These are phyloP conservation scores for Ceratocystis alfenasii DNA, from an alignment of 2,329 filamentous ascomycete species.

Conservation along the genomic window DNA sequence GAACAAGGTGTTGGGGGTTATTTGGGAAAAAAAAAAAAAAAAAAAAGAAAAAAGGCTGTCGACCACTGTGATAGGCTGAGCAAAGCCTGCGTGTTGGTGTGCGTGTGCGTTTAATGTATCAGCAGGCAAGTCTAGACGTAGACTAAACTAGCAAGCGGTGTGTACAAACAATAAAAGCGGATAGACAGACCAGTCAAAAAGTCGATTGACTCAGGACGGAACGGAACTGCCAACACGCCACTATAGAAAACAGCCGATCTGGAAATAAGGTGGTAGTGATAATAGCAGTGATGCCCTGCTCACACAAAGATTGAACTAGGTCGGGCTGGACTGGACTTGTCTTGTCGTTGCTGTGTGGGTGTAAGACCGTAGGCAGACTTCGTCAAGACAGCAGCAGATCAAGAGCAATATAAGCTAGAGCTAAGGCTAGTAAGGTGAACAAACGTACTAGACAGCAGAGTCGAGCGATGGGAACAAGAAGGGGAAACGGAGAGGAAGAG, in stretches of 20 bases:
- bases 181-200: not conserved
- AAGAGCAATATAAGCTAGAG: constrained; percentile 3
- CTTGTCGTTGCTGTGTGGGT: not conserved
- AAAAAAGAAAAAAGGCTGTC: not conserved
- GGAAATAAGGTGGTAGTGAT: not conserved
- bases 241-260: not conserved
- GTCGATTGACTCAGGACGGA: not conserved
- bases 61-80: not conserved
- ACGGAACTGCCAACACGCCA: constrained; percentile 7
- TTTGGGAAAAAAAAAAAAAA: no score
- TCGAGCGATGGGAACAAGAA: not conserved
- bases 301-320: not conserved
- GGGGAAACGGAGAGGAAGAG: not conserved
- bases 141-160: constrained; percentile 5
- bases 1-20: not conserved
- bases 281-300: not conserved
- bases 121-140: not conserved
- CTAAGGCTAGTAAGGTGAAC: not conserved
- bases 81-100: not conserved
- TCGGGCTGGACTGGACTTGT: not conserved
- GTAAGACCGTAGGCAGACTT: not conserved
- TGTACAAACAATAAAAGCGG: not conserved
- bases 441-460: not conserved
- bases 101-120: not conserved
- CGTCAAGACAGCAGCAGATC: not conserved